Base-by-base conservation (phyloP, 129 eudicot genomes). In the Solidago caesia region DNA sequence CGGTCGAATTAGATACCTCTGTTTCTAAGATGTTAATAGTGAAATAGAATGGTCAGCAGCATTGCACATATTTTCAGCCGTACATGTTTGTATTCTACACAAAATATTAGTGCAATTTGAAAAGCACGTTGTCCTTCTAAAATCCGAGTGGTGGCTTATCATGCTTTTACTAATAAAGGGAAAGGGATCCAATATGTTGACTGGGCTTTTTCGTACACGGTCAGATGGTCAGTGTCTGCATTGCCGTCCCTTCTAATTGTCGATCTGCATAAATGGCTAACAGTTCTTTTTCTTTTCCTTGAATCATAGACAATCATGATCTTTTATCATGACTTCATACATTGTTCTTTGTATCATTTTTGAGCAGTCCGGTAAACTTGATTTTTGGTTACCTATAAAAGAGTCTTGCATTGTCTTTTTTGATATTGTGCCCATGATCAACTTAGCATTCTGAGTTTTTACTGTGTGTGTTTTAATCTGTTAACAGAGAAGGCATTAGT, bases 401-500 rank as follows among this genome's bases (percentile, higher is more conserved):
- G 14, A 12, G 58, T 4, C 6, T 15, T 52, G 5, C 13, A 52
- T n/a, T 52, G 25, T 52, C 6, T 52, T 14, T 6, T 15, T 52
- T 52, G 2, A 2, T 52, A 46, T 45, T 4, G 5, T 2, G 2
- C 58, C 59, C 29, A 21, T 14, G 2, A 15, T 56, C 60, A 56
- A 56, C 4, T 56, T 33, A 3, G 39, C 39, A 33, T 33, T 33
- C 39, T 33, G 39, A 33, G 2, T 33, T 33, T 33, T 25, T 16
- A 21, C 16, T 57, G 12, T 58, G 43, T 44, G 53, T 58, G 67
- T 44, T 70, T 53, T 8, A 9, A 51, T 71, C 51, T 58, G 27
- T 72, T 72, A 57, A 44, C 67, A 72, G 76, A 72, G 67, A 10
- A 72, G 67, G 48, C 76, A 57, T 72, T 72, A 58, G 76, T 49